Conservation (phyloP, 331 rosid species). For the Rhamnella rubrinervis region DNA sequence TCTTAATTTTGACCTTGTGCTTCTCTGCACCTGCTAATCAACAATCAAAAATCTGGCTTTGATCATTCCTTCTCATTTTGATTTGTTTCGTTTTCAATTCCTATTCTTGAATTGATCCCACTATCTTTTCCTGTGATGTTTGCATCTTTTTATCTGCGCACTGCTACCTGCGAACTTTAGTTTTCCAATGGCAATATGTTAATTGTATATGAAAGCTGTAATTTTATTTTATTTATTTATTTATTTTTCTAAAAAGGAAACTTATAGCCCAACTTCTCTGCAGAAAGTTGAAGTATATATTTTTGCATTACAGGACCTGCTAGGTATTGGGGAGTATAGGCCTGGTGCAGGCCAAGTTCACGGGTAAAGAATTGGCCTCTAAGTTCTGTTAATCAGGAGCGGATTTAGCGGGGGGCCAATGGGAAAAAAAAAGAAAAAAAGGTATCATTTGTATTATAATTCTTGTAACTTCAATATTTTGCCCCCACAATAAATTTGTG, state of each 20-base stretch:
- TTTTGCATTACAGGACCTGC: slow-evolving; percentile 63
- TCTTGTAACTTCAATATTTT: too few relatives aligned
- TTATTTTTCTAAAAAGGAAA: too few relatives aligned
- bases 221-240: background rate
- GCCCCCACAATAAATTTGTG: too few relatives aligned
- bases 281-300: background rate
- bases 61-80: background rate
- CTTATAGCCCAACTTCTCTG: background rate
- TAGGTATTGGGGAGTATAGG: slow-evolving; percentile 92
- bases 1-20: background rate
- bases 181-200: background rate
- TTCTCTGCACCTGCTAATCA: background rate
- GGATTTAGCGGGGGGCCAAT: too few relatives aligned
- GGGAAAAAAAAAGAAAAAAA: too few relatives aligned
- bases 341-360: slow-evolving; percentile 62
- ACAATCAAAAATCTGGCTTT: background rate
- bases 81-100: background rate
- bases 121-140: background rate
- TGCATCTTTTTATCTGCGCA: background rate
- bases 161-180: background rate
- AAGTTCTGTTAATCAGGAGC: background rate
- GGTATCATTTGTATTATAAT: too few relatives aligned
- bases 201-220: background rate
- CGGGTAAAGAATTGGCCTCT: slow-evolving; percentile 5
- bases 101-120: background rate